phyloP scores from a whole-genome alignment of 768 basidiomycete genomes.

The Lactarius psammicola region DNA sequence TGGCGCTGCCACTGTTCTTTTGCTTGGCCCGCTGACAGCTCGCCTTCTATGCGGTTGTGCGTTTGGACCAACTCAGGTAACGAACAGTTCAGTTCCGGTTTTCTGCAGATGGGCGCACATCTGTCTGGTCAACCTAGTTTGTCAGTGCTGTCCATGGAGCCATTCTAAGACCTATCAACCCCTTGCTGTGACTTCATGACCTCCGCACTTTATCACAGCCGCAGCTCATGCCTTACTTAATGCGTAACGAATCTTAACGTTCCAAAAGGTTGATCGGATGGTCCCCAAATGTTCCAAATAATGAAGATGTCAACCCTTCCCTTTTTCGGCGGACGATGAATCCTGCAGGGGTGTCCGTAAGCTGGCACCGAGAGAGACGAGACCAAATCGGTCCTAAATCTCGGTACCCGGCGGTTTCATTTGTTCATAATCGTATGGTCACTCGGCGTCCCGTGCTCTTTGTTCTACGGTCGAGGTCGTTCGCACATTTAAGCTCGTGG shows the following conservation, averaged over 20 bases:
- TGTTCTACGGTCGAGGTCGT: not conserved
- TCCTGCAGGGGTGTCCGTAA: not conserved
- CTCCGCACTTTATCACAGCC: not conserved
- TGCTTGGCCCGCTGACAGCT: not conserved
- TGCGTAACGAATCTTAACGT: not conserved
- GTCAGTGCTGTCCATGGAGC: not conserved
- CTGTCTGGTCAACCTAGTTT: not conserved
- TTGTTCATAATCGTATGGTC: not conserved
- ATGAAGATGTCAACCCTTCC: not conserved
- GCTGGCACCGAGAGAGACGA: not conserved
- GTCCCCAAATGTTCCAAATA: not conserved
- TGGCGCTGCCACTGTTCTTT: not conserved
- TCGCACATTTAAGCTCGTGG: not conserved
- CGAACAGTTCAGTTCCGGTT: not conserved
- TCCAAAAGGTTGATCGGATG: not conserved
- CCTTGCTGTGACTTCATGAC: not conserved
- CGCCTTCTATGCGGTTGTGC: not conserved
- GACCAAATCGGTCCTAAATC: not conserved
- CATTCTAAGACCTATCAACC: not conserved
- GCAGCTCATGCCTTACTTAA: not conserved
- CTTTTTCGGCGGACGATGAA: not conserved
- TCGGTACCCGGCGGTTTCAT: not conserved
- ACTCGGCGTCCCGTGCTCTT: not conserved
- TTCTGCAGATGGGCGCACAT: not conserved
- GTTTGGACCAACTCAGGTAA: not conserved